Evolutionary conservation across 345 rosid species (phyloP).

Genomic region (Clausena lansium): DNA sequence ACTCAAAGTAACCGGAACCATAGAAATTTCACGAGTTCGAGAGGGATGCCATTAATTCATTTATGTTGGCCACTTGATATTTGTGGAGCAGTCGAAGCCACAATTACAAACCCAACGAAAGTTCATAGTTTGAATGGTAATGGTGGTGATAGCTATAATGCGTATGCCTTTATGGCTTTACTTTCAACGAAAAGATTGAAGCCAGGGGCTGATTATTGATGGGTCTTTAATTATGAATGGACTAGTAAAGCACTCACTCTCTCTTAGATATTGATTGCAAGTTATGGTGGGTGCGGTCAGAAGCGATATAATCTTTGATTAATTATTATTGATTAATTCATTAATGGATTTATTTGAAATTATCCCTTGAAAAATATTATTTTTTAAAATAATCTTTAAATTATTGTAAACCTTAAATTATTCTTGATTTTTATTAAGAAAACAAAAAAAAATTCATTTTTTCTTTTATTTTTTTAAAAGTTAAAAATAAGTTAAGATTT

Average conservation of each 20-base stretch:
- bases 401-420: too few species aligned
- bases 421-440: too few species aligned
- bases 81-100: conserved; percentile 1
- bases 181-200: background rate
- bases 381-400: too few species aligned
- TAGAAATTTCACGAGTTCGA: too few species aligned
- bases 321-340: too few species aligned
- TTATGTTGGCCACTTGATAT: background rate
- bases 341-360: too few species aligned
- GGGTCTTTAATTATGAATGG: background rate
- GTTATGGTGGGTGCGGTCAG: background rate
- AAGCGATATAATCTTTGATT: background rate
- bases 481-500: too few species aligned
- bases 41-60: background rate
- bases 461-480: too few species aligned
- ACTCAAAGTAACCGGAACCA: too few species aligned
- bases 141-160: background rate
- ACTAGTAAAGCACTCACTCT: background rate
- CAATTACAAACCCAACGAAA: background rate
- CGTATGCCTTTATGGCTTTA: background rate
- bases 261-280: background rate
- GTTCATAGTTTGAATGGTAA: background rate
- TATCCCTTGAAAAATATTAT: too few species aligned
- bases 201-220: background rate
- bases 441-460: too few species aligned